Evolutionary conservation across 2,329 filamentous ascomycete species (phyloP).

Genomic region (Bipolaris cookei): DNA sequence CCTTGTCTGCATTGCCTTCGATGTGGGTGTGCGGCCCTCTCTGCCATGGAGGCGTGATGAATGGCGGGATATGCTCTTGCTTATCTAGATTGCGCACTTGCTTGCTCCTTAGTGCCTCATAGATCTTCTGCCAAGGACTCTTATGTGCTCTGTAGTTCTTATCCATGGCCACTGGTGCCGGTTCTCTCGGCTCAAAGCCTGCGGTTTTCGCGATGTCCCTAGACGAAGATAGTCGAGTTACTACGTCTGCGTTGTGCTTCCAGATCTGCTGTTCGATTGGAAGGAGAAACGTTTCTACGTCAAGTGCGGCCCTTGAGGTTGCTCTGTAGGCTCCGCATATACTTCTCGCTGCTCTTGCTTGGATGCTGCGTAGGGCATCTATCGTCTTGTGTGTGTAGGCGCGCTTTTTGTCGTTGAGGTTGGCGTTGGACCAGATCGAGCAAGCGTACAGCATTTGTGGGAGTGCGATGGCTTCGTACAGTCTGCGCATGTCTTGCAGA

Average conservation of each 20-base stretch:
- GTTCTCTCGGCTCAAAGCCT: slow-evolving; percentile 12
- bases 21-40: slow-evolving; percentile 21
- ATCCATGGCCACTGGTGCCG: slow-evolving; percentile 2
- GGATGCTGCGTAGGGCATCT: slow-evolving; percentile 22
- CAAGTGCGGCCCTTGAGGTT: slow-evolving; percentile 27
- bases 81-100: slow-evolving; percentile 6
- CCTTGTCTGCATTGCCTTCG: slow-evolving; percentile 18
- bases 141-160: slow-evolving; percentile 13
- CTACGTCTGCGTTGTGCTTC: slow-evolving; percentile 22
- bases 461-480: slow-evolving; percentile 39
- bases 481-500: slow-evolving; percentile 22
- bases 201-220: slow-evolving; percentile 12
- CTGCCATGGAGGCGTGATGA: slow-evolving; percentile 20
- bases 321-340: slow-evolving; percentile 32
- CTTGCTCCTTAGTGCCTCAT: slow-evolving; percentile 16
- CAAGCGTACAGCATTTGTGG: slow-evolving; percentile 41
- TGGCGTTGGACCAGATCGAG: slow-evolving; percentile 32
- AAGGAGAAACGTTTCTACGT: slow-evolving; percentile 16
- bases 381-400: slow-evolving; percentile 23
- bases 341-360: slow-evolving; percentile 27
- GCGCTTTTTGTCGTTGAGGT: slow-evolving; percentile 13
- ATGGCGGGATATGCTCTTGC: slow-evolving; percentile 24
- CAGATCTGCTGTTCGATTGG: slow-evolving; percentile 24
- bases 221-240: slow-evolving; percentile 19
- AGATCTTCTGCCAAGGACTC: slow-evolving; percentile 18